Conservation (phyloP, 2,329 filamentous ascomycete species). For the Cladosporium halotolerans region DNA sequence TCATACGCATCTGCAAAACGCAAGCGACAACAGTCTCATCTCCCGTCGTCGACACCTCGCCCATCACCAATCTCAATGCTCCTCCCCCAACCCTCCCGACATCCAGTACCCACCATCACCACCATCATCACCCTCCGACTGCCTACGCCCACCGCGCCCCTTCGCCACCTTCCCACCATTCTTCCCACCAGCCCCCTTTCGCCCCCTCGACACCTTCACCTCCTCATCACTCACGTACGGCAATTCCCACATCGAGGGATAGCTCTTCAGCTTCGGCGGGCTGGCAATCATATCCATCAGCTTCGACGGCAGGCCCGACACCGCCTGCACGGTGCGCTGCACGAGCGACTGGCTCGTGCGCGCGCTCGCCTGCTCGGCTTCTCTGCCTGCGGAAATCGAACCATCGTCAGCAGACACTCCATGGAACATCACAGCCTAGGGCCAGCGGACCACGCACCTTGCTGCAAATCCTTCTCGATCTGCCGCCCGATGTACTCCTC, state of each 20-base stretch:
- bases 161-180: not conserved
- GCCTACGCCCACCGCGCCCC: not conserved
- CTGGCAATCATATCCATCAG: not conserved
- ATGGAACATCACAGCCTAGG: no score
- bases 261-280: not conserved
- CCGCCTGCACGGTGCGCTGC: not conserved
- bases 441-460: conserved; percentile 16
- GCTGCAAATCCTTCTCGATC: conserved; percentile 24
- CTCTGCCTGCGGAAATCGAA: not conserved
- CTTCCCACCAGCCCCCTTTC: not conserved
- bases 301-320: not conserved
- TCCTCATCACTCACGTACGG: not conserved
- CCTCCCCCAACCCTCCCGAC: not conserved
- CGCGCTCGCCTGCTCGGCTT: not conserved
- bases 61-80: not conserved
- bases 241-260: conserved; percentile 1
- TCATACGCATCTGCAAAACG: no score
- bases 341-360: not conserved
- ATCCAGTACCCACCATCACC: not conserved
- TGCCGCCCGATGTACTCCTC: conserved; percentile 22
- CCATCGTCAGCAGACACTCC: not conserved
- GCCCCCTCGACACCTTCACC: not conserved
- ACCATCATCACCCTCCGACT: not conserved
- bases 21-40: no score
- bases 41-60: not conserved